Conservation (phyloP, 2,329 filamentous ascomycete species). For the Fusarium stilboides region DNA sequence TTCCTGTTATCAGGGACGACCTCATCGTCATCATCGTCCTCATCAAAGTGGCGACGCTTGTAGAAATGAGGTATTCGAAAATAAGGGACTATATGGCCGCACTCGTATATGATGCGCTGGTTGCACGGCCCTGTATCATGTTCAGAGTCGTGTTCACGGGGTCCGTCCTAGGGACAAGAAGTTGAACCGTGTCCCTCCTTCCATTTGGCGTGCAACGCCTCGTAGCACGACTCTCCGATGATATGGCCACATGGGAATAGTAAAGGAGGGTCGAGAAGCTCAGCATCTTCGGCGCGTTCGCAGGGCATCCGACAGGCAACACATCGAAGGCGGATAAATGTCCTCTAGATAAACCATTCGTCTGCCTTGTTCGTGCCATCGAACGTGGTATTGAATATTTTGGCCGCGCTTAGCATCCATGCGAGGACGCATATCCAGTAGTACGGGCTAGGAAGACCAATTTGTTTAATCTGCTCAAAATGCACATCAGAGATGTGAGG, state of each 20-base stretch:
- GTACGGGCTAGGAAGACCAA: slow-evolving; percentile 42
- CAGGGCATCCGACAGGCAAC: slow-evolving; percentile 34
- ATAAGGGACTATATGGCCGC: slow-evolving; percentile 22
- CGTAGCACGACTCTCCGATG: slow-evolving; percentile 38
- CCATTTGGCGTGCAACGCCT: slow-evolving; percentile 6
- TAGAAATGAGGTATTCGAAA: not conserved
- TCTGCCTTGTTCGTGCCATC: not conserved
- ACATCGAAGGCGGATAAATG: slow-evolving; percentile 40
- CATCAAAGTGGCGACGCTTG: too few relatives aligned
- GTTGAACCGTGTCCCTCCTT: not conserved
- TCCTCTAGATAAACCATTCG: slow-evolving; percentile 2
- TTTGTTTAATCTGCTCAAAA: slow-evolving; percentile 8
- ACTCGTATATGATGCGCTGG: slow-evolving; percentile 37
- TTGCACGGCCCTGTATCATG: slow-evolving; percentile 21
- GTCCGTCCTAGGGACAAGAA: slow-evolving; percentile 41
- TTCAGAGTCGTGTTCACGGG: slow-evolving; percentile 10
- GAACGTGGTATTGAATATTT: slow-evolving; percentile 6
- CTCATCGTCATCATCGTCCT: too few relatives aligned
- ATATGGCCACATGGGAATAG: slow-evolving; percentile 45
- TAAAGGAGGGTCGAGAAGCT: slow-evolving; percentile 3
- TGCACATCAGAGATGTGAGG: slow-evolving; percentile 14
- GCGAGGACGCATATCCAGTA: slow-evolving; percentile 1
- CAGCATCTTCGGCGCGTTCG: slow-evolving; percentile 4
- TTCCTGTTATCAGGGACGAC: not conserved
- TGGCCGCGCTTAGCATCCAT: slow-evolving; percentile 15